Evolutionary conservation across 2,329 filamentous ascomycete genomes (phyloP).

Genomic region (Fusarium sp.): DNA sequence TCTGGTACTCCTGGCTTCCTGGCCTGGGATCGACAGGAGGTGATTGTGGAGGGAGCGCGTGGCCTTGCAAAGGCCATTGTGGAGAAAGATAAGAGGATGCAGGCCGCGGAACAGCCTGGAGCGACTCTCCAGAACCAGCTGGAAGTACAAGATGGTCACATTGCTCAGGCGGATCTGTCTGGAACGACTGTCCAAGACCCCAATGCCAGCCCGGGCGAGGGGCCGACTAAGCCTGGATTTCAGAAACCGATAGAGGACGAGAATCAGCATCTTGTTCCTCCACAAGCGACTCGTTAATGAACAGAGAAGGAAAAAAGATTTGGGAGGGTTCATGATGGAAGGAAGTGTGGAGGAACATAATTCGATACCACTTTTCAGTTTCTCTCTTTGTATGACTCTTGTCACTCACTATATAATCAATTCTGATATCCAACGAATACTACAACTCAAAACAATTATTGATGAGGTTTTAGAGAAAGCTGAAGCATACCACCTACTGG

Average conservation of each 20-base stretch:
- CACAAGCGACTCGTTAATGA: constrained; percentile 20
- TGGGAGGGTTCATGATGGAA: constrained; percentile 4
- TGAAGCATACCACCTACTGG: too few relatives aligned
- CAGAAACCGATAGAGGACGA: constrained; percentile 25
- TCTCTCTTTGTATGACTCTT: not conserved
- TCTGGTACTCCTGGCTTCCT: constrained; percentile 61
- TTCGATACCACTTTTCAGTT: constrained; percentile 22
- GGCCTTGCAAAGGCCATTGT: constrained; percentile 59
- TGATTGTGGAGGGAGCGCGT: constrained; percentile 60
- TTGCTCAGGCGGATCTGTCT: constrained; percentile 46
- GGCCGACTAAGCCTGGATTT: constrained; percentile 18
- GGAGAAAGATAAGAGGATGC: constrained; percentile 57
- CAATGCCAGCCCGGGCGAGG: constrained; percentile 18
- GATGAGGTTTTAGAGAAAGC: too few relatives aligned
- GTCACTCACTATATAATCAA: constrained; percentile 17
- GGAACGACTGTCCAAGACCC: constrained; percentile 48
- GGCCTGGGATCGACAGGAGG: constrained; percentile 64
- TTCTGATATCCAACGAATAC: not conserved
- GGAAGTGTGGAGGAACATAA: constrained; percentile 19
- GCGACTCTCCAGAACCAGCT: constrained; percentile 55
- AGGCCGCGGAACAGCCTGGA: constrained; percentile 42
- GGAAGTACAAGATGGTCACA: constrained; percentile 43
- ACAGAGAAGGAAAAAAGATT: not conserved
- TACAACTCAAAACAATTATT: not conserved
- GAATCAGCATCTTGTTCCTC: constrained; percentile 30